Conservation (phyloP, 768 basidiomycete species). For the Lactarius deliciosus region DNA sequence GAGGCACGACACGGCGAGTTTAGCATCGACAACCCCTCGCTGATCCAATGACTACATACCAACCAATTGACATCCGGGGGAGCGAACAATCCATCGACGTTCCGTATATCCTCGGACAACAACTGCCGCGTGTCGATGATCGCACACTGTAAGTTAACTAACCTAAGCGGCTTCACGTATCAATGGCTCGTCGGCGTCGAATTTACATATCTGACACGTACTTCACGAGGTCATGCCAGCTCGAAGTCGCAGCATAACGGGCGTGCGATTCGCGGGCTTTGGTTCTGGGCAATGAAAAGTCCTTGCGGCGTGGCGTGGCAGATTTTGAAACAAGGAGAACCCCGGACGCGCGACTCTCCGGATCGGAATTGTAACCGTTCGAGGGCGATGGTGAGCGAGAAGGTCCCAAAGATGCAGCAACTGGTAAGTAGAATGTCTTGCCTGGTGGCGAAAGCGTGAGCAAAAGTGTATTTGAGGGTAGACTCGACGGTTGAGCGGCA, state of each 20-base stretch:
- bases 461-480: constrained; percentile 75
- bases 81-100: constrained; percentile 49
- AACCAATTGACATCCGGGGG: constrained; percentile 21
- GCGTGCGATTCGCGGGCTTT: constrained; percentile 27
- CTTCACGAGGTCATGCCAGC: constrained; percentile 72
- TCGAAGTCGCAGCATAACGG: constrained; percentile 47
- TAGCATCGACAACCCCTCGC: background rate
- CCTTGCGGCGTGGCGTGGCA: constrained; percentile 15
- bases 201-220: constrained; percentile 39
- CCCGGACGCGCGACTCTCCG: constrained; percentile 49
- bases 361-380: constrained; percentile 68
- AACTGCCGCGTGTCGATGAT: constrained; percentile 52
- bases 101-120: constrained; percentile 47
- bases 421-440: constrained; percentile 58
- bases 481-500: constrained; percentile 41
- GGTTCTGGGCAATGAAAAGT: constrained; percentile 14
- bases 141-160: constrained; percentile 52
- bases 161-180: constrained; percentile 37
- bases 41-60: constrained; percentile 17
- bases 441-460: constrained; percentile 62
- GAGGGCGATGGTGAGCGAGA: constrained; percentile 56
- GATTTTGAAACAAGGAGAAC: constrained; percentile 27
- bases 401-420: constrained; percentile 33
- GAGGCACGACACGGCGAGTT: constrained; percentile 2
- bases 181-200: constrained; percentile 5